Percentiles rank a stretch among this genome's conserved stretches.
Conservation (phyloP, 2,329 filamentous ascomycete species). For the Didymella exigua region DNA sequence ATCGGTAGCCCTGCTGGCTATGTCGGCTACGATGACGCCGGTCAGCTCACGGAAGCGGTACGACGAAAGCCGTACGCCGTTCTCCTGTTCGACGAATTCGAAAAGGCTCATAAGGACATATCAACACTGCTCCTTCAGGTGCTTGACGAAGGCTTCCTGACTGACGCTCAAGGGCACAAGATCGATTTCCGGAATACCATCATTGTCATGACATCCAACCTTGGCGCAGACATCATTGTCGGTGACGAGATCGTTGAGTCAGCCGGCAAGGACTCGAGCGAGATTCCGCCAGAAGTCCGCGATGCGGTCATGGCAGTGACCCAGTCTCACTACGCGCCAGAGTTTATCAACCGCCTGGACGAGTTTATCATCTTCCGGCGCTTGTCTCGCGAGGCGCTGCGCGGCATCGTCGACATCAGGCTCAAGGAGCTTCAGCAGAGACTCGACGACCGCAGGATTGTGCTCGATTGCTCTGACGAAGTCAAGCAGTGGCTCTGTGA, state of each 20-base stretch:
- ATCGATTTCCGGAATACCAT: constrained; percentile 97
- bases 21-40: constrained; percentile 94
- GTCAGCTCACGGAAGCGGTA: constrained; percentile 93
- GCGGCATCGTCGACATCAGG: constrained; percentile 93
- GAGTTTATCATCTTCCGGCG: constrained; percentile 97
- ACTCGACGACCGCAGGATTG: constrained; percentile 84
- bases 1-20: constrained; percentile 92
- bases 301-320: constrained; percentile 89
- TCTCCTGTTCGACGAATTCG: constrained; percentile 94
- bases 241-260: constrained; percentile 70
- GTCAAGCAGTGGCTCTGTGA: constrained; percentile 88
- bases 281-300: constrained; percentile 75
- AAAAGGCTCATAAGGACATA: constrained; percentile 96
- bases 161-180: constrained; percentile 93
- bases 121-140: constrained; percentile 91
- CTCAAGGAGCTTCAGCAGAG: constrained; percentile 81
- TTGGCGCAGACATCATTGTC: constrained; percentile 90
- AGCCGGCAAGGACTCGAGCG: constrained; percentile 61
- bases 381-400: constrained; percentile 75
- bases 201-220: constrained; percentile 93
- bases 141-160: constrained; percentile 93
- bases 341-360: constrained; percentile 96
- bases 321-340: constrained; percentile 74
- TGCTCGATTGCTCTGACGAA: constrained; percentile 69
- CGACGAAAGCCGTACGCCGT: constrained; percentile 94